Conservation (phyloP, 257 asterid species). For the Solanum chilense region DNA sequence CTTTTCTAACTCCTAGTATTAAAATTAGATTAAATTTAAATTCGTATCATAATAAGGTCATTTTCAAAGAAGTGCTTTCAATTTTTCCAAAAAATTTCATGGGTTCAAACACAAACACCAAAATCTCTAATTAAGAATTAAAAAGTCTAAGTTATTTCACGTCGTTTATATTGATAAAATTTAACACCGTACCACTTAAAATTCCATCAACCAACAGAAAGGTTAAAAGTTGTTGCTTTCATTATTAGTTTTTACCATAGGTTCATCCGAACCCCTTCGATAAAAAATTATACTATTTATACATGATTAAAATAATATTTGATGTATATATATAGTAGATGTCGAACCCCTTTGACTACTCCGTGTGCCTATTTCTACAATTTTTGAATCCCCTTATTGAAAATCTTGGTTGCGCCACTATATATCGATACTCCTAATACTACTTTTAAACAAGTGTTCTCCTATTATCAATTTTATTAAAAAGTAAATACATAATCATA, state of each 20-base stretch:
- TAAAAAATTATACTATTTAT: too few species aligned
- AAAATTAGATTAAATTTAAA: neutral
- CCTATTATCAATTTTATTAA: neutral
- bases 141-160: fast-evolving
- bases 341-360: too few species aligned
- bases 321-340: too few species aligned
- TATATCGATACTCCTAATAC: neutral
- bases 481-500: neutral
- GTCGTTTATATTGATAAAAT: neutral
- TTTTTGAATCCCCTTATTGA: too few species aligned
- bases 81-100: fast-evolving
- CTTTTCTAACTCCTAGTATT: neutral
- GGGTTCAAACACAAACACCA: fast-evolving
- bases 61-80: neutral
- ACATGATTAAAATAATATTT: too few species aligned
- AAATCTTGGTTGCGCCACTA: too few species aligned
- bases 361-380: too few species aligned
- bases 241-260: neutral
- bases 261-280: too few species aligned
- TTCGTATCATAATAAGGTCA: neutral
- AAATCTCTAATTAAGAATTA: fast-evolving
- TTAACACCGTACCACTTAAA: neutral
- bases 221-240: neutral
- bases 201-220: neutral
- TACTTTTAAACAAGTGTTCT: neutral